Base-by-base conservation (phyloP, 1,284 basidiomycete species). In the Rhodofomes roseus region DNA sequence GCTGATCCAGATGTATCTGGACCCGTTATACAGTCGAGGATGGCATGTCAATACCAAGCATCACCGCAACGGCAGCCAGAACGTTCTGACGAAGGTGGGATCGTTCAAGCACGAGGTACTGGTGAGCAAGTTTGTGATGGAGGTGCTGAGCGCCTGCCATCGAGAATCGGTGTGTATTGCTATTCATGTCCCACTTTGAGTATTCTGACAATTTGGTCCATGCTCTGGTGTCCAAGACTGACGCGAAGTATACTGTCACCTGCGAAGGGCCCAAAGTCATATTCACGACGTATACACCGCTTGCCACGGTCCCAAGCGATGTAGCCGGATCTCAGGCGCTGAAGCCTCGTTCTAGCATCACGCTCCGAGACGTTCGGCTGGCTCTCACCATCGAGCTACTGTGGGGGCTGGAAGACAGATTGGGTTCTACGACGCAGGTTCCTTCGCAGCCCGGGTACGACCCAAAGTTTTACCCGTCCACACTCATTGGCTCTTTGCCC, bases 331-430 rank as follows among this genome's bases (percentile, higher is more conserved):
- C 54, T 11, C 14, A 5, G 3, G 20, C 5, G 20, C 36, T 1
- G 12, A 14, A 52, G 22, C 4, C n/a, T 22, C 46, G 2, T 6
- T 11, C 68, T 27, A 68, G 70, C n/a, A 62, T 72, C 50, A 72
- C 71, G 0, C 52, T 65, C 23, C 66, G 64, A 16, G 71, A 72
- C 53, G 55, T 72, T 5, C 65, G 66, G 12, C 58, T 67, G 43
- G 67, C 68, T 8, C 54, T 62, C 20, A 56, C 61, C 6, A 44
- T 66, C n/a, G 63, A 68, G 55, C 48, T 23, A 11, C 20, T 62
- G 11, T 59, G 60, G 57, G 44, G 57, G 37, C 18, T 57, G 25
- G 37, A 54, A 39, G 27, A 20, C 34, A 12, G 39, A 27, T 23
- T 43, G 2, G 50, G 50, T 9, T 52, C 8, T 14, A 27, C 43